phyloP scores from a whole-genome alignment of 2,329 filamentous ascomycete species.

The Aspergillus flavus region DNA sequence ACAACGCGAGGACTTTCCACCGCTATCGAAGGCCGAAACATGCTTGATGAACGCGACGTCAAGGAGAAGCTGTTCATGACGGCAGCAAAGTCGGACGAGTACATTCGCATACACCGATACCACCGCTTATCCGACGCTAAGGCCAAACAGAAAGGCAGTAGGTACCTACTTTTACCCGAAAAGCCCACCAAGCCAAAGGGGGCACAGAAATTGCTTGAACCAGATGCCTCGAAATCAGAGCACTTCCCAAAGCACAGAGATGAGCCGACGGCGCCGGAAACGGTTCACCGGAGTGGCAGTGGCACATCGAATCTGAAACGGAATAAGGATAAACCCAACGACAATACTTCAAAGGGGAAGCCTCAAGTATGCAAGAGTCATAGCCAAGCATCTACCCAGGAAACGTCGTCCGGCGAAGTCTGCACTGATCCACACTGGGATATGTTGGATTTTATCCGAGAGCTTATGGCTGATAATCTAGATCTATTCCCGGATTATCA shows the following conservation, averaged over 20 bases:
- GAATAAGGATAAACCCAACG: not conserved
- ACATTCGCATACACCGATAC: slow-evolving; percentile 17
- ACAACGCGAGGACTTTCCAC: slow-evolving; percentile 20
- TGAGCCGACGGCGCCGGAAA: not conserved
- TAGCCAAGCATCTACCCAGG: not conserved
- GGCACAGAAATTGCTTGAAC: not conserved
- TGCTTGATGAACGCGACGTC: not conserved
- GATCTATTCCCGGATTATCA: not conserved
- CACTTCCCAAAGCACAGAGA: not conserved
- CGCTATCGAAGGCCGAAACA: slow-evolving; percentile 6
- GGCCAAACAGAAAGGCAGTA: not conserved
- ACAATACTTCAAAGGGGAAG: not conserved
- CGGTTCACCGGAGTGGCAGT: not conserved
- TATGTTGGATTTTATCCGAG: slow-evolving; percentile 8
- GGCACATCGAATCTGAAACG: not conserved
- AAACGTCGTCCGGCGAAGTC: not conserved
- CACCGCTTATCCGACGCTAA: not conserved
- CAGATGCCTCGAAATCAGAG: not conserved
- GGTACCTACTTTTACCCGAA: not conserved
- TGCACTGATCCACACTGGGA: not conserved
- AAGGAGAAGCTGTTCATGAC: slow-evolving; percentile 24
- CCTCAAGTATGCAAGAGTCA: not conserved
- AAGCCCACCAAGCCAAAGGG: too few species aligned
- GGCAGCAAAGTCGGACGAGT: slow-evolving; percentile 12
- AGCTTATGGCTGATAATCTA: not conserved